These are phyloP conservation scores for Annulohypoxylon maeteangense DNA, from an alignment of 495 filamentous ascomycete species.

Conservation along the genomic window DNA sequence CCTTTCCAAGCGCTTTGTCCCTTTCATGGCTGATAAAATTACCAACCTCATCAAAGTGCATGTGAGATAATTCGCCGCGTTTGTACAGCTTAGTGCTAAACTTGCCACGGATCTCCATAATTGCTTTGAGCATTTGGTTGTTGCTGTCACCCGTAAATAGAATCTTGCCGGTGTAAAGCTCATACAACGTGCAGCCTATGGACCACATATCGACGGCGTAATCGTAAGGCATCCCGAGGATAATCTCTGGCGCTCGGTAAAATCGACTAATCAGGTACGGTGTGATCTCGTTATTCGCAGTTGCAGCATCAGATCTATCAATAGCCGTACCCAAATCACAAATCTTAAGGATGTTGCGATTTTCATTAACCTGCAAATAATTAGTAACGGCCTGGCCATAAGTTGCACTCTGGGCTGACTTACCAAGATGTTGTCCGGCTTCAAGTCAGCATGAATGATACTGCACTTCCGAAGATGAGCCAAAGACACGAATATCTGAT, in stretches of 20 bases:
- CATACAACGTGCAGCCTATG: constrained; percentile 95
- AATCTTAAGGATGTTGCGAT: constrained; percentile 86
- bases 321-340: constrained; percentile 96
- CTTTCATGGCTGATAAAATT: constrained; percentile 89
- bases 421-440: constrained; percentile 94
- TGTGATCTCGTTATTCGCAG: constrained; percentile 80
- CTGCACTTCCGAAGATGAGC: constrained; percentile 88
- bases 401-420: constrained; percentile 25
- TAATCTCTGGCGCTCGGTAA: constrained; percentile 96
- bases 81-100: constrained; percentile 87
- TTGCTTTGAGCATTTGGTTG: constrained; percentile 95
- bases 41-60: constrained; percentile 87
- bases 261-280: constrained; percentile 96
- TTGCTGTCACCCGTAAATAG: constrained; percentile 94
- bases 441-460: constrained; percentile 94
- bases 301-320: constrained; percentile 77
- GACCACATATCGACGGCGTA: constrained; percentile 98
- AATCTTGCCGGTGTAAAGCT: constrained; percentile 97
- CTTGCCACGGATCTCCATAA: constrained; percentile 96
- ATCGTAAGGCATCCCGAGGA: constrained; percentile 93
- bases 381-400: constrained; percentile 39
- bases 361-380: constrained; percentile 74
- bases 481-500: constrained; percentile 92
- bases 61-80: constrained; percentile 73
- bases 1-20: constrained; percentile 85